Evolutionary conservation across 495 filamentous ascomycete species (phyloP), one percentile per base, ranked within the genome.

Genomic region (Aspergillus avenaceus): DNA sequence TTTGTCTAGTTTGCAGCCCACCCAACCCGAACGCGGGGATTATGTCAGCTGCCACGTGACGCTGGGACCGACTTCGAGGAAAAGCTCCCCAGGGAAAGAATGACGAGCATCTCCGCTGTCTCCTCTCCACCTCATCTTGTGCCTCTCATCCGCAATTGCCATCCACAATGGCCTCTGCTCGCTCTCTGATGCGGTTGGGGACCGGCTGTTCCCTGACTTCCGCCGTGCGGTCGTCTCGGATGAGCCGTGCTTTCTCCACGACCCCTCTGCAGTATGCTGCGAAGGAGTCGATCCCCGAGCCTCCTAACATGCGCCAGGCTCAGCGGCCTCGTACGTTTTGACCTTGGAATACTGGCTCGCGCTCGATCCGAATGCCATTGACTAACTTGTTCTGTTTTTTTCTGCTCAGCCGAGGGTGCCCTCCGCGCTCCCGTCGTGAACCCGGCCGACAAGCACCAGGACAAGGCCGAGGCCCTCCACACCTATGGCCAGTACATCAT

Each of bases 401-500:
- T n/a, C n/a, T n/a, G n/a, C 44, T 16, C 41, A 84, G 82, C 79
- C 47, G 54, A 69, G 52, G 83, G 81, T 40, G 75, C 82, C 60
- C 82, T 92, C 53, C 79, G 86, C 47, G 87, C 79, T 21, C 88
- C 92, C 42, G 71, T 93, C 52, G 81, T 97, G 58, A 97, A 97
- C 73, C 92, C 91, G 16, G 78, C 86, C 65, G 91, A 97, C 78
- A 96, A 93, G 69, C 93, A 91, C 72, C 69, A 84, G 65, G 84
- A 84, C 58, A 88, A 92, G 73, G 80, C 87, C 59, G 85, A 93
- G 53, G 72, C 81, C 61, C 76, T 97, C 55, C 93, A 97, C 77
- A 84, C 78, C 56, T 99, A 99, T 64, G 95, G 95, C 55, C 83
- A 93, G 64, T 99, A 96, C 74, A 80, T 99, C 60, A 87, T 97